Percentiles rank a stretch among this genome's conserved stretches.
These are phyloP conservation scores for Acmispon strigosus DNA, from an alignment of 306 rosid species.

Conservation along the genomic window DNA sequence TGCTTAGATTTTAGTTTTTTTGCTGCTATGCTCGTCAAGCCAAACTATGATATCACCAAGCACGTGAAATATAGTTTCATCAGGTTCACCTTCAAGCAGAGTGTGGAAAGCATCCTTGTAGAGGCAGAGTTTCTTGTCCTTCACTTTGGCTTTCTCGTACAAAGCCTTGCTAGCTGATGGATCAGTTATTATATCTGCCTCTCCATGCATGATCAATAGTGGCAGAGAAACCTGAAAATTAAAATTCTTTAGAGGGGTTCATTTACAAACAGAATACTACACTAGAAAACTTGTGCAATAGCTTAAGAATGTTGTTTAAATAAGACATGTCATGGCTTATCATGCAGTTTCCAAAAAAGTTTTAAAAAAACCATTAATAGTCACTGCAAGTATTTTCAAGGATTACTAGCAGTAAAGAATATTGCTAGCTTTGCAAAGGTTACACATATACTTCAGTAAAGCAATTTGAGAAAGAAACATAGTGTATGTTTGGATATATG, in stretches of 20 bases:
- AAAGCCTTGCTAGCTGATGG: conserved; percentile 50
- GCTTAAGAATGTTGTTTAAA: neutral
- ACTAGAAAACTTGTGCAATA: conserved; percentile 2
- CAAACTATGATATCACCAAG: conserved; percentile 40
- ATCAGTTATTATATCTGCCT: conserved; percentile 44
- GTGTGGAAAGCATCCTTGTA: conserved; percentile 44
- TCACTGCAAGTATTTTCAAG: neutral
- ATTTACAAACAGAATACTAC: neutral
- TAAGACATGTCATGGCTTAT: neutral
- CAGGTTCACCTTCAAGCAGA: conserved; percentile 45
- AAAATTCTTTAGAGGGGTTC: neutral
- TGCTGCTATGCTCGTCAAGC: conserved; percentile 38
- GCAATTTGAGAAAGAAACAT: neutral
- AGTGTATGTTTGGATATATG: no score
- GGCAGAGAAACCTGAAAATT: conserved; percentile 40
- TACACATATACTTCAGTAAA: no score
- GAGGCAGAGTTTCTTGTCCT: conserved; percentile 42
- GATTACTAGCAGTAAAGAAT: no score
- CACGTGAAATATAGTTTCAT: conserved; percentile 38
- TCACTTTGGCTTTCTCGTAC: conserved; percentile 34
- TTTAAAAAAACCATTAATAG: neutral
- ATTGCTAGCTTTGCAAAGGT: no score
- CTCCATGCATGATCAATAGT: conserved; percentile 52
- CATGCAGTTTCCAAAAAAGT: neutral
- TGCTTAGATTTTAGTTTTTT: conserved; percentile 19